Percentiles rank a stretch among this genome's conserved stretches.
Conservation (phyloP, 352 stramenopile species). For the Paralagenidium karlingii region DNA sequence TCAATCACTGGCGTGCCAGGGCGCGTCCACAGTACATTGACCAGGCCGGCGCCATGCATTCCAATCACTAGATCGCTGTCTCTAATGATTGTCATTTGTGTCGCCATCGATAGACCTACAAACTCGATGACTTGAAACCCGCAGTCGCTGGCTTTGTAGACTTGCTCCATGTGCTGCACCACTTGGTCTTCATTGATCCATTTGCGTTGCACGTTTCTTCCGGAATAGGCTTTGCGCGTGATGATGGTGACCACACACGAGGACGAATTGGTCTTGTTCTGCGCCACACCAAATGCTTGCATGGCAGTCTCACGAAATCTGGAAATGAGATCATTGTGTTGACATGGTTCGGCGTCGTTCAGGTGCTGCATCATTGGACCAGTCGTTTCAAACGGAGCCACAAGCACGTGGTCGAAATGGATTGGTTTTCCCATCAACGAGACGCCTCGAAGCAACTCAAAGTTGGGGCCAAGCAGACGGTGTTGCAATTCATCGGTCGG, state of each 20-base stretch:
- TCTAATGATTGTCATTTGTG: conserved; percentile 53
- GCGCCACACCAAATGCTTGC: conserved; percentile 4
- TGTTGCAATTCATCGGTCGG: conserved; percentile 30
- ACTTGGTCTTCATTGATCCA: conserved; percentile 58
- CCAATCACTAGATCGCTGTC: conserved; percentile 66
- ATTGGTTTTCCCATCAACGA: conserved; percentile 20
- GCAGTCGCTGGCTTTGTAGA: too few species aligned
- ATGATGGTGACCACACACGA: conserved; percentile 35
- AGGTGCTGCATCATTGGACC: conserved; percentile 64
- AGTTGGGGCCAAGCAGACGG: conserved; percentile 13
- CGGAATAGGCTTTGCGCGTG: conserved; percentile 27
- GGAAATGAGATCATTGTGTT: conserved; percentile 27
- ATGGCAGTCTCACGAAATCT: conserved; percentile 23
- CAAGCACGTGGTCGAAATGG: conserved; percentile 18
- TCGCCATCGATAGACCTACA: conserved; percentile 32
- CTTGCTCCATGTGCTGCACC: conserved; percentile 14
- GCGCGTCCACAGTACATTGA: conserved; percentile 56
- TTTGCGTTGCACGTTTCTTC: conserved; percentile 33
- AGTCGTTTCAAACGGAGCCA: conserved; percentile 35
- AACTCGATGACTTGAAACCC: conserved; percentile 40
- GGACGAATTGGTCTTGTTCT: not conserved
- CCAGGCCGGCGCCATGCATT: conserved; percentile 72
- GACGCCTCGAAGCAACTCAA: conserved; percentile 15
- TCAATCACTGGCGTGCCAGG: conserved; percentile 39
- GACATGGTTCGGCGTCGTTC: conserved; percentile 43